phyloP scores from a whole-genome alignment of 1,139 yeast genomes.

The Diutina neorugosa region DNA sequence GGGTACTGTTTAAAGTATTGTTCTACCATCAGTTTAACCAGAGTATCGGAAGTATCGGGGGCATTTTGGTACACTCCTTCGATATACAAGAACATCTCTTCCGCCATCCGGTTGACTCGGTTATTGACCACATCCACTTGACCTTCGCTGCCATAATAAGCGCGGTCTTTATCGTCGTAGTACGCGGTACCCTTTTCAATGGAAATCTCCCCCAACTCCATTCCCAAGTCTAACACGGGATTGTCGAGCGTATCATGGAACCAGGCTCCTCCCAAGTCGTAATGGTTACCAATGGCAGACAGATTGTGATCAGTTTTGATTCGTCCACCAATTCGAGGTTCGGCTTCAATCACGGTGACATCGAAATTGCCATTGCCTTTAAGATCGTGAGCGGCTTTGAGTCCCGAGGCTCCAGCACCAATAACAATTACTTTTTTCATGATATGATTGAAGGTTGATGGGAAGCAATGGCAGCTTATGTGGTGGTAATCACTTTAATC shows the following conservation, averaged over 20 bases:
- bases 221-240: conserved; percentile 28
- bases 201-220: conserved; percentile 11
- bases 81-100: conserved; percentile 50
- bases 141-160: conserved; percentile 25
- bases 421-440: conserved; percentile 20
- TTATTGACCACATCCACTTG: conserved; percentile 15
- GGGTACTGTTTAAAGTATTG: conserved; percentile 36
- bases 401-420: conserved; percentile 81
- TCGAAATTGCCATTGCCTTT: not conserved
- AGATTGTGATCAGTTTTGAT: conserved; percentile 17
- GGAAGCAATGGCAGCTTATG: not conserved
- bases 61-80: conserved; percentile 38
- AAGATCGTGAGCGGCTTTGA: conserved; percentile 61
- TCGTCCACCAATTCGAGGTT: conserved; percentile 39
- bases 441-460: not conserved
- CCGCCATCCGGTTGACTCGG: conserved; percentile 27
- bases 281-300: conserved; percentile 24
- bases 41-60: conserved; percentile 33
- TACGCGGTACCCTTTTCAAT: conserved; percentile 21
- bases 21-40: conserved; percentile 35
- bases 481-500: not conserved
- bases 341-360: conserved; percentile 35
- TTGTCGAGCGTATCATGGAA: conserved; percentile 72
- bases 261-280: conserved; percentile 87
- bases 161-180: conserved; percentile 41